Base-by-base conservation (phyloP, 2,329 filamentous ascomycete species). In the Microcyclosporella mali region DNA sequence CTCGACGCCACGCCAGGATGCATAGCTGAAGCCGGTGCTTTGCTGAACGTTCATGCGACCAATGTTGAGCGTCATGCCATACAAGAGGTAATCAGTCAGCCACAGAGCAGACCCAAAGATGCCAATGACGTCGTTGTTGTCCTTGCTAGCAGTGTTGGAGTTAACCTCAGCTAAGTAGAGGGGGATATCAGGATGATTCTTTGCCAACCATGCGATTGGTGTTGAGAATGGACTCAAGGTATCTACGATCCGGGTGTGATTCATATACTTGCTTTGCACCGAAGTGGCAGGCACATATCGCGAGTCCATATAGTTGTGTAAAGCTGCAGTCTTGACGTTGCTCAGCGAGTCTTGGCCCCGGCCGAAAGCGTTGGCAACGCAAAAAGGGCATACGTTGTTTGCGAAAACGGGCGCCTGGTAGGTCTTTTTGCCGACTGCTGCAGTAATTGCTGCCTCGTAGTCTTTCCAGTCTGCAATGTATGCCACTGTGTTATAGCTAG, bases 11-110 rank as follows among this genome's bases (percentile, higher is more conserved):
- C 45, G 40, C 45, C 45, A 47, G 8, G 45, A 47, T 4, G 40
- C 32, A 28, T 47, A 47, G n/a, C 28, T 19, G 37, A 47, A 47
- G 25, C 45, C 45, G 14, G 45, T 47, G n/a, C 40, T 43, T 33
- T 47, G 45, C 17, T 47, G 45, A 11, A 47, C 40, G 19, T 47
- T 47, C 32, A 47, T 43, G 6, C 45, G 45, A 18, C 40, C 38
- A 40, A 47, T 30, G 33, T 37, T 33, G 19, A 47, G 40, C 9
- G 30, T 21, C n/a, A 34, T 34, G 14, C 34, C 36, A 19, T 47
- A 47, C 36, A 47, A 25, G 40, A 47, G 33, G 33, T 40, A 47
- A 19, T 47, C 45, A 3, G 40, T 37, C 14, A 47, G 37, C 45
- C 45, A 47, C 14, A 47, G 40, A 6, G 45, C 32, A 34, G 31